Evolutionary conservation across 2,329 filamentous ascomycete species (phyloP), one percentile per base, ranked within the genome.

Genomic region (Botrytis paeoniae): DNA sequence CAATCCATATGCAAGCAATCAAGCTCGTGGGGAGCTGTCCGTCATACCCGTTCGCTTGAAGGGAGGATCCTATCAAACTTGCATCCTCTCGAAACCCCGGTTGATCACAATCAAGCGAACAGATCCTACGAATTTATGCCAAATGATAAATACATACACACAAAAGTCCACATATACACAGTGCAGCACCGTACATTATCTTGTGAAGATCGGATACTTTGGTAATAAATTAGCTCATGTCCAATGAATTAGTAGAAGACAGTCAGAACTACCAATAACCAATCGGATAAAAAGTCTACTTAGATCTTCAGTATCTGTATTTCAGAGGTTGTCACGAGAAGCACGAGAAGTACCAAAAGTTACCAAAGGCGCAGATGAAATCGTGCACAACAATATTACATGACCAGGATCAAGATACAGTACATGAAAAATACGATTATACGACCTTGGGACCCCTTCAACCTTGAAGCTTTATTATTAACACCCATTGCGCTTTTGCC

Each of bases 1-100:
- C 54, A 45, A 61, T 51, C 41, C 35, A 72, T 41, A 72, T 69
- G 62, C 63, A 73, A 51, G 65, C 65, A 73, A 54, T 54, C 51
- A 29, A 69, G 71, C 65, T 54, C 71, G 65, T 73, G 71, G 71
- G 64, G 64, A 70, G 37, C 71, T 73, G 71, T 70, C 71, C 65
- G 65, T 73, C 71, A 73, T 73, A 73, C 71, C 59, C 63, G 54
- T 32, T 65, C 65, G 70, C 70, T 39, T 54, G 32, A 66, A 66
- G 14, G 45, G n/a, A 54, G 48, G 60, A 71, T 71, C 69, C 60
- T 64, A 63, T 71, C 43, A 45, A 62, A 32, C 22, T 41, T 29
- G 16, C 41, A 64, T 64, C 45, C 48, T 39, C 25, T 66, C 14
- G 37, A 54, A 29, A 60, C 51, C 63, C 45, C 61, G 20, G 70